Evolutionary conservation across 1,284 basidiomycete species (phyloP).

Genomic region (Naganishia cerealis): DNA sequence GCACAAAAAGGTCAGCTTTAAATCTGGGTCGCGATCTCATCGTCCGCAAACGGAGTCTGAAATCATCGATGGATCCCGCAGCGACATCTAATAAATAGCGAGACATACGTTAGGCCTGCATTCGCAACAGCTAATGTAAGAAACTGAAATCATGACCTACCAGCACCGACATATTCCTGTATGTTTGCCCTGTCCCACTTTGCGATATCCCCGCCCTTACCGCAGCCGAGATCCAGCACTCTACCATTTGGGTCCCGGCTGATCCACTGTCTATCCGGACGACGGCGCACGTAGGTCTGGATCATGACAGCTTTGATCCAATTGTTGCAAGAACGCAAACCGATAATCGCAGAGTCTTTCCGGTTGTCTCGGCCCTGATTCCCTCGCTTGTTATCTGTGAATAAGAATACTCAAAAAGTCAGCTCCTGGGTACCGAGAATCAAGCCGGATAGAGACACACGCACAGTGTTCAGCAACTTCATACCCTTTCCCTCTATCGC

Average conservation of each 20-base stretch:
- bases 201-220: constrained; percentile 93
- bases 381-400: constrained; percentile 73
- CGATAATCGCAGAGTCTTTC: constrained; percentile 89
- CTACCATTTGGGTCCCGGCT: constrained; percentile 60
- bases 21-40: constrained; percentile 62
- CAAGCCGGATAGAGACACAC: neutral
- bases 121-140: neutral
- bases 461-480: constrained; percentile 32
- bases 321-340: constrained; percentile 96
- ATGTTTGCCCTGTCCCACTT: constrained; percentile 93
- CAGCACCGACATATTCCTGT: constrained; percentile 75
- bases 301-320: constrained; percentile 97
- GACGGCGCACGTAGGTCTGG: constrained; percentile 66
- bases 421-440: neutral
- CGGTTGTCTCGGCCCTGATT: constrained; percentile 84
- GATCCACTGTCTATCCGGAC: constrained; percentile 48
- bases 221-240: constrained; percentile 93
- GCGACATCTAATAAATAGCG: constrained; percentile 73
- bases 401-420: neutral
- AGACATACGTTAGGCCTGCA: neutral
- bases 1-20: constrained; percentile 74
- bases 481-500: constrained; percentile 5
- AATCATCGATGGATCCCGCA: constrained; percentile 84
- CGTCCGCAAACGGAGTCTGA: constrained; percentile 64
- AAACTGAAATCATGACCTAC: constrained; percentile 57